phyloP scores from a whole-genome alignment of 352 stramenopile species.

The Pythium oligandrum region DNA sequence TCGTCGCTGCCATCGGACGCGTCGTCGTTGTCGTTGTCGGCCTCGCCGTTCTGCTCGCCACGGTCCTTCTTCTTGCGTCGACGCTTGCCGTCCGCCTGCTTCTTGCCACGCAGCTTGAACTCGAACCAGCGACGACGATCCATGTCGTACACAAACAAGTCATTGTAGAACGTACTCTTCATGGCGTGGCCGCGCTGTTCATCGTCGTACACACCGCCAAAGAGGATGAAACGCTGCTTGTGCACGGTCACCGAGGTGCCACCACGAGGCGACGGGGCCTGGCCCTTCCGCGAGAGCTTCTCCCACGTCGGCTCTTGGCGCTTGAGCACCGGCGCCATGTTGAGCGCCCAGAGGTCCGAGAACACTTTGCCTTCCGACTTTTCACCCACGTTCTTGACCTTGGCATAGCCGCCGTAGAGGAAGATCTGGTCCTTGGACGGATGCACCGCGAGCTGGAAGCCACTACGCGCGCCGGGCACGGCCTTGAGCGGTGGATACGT shows the following conservation, averaged over 20 bases:
- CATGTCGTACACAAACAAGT: constrained; percentile 97
- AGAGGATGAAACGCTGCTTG: constrained; percentile 96
- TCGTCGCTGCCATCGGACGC: constrained; percentile 44
- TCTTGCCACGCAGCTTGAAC: constrained; percentile 86
- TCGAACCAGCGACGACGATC: constrained; percentile 95
- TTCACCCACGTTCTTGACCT: constrained; percentile 90
- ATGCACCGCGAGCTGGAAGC: constrained; percentile 79
- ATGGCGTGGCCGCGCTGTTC: constrained; percentile 82
- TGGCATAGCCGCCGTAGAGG: constrained; percentile 94
- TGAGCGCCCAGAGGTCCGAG: constrained; percentile 93
- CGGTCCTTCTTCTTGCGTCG: constrained; percentile 57
- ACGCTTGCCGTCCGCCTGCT: constrained; percentile 47
- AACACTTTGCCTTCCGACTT: constrained; percentile 94
- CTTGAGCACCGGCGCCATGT: constrained; percentile 90
- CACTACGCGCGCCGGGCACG: constrained; percentile 62
- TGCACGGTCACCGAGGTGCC: constrained; percentile 84
- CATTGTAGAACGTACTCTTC: constrained; percentile 95
- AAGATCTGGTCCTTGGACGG: constrained; percentile 89
- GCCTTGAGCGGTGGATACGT: constrained; percentile 60
- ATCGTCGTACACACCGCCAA: constrained; percentile 94
- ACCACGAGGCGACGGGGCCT: constrained; percentile 74
- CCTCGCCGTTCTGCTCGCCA: constrained; percentile 22
- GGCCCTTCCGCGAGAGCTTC: constrained; percentile 86
- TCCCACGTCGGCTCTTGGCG: constrained; percentile 92
- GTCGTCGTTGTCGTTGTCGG: constrained; percentile 26